A percentile compares a stretch with the other conserved stretches of the same genome.
These are phyloP conservation scores for Daldinia grandis DNA, from an alignment of 495 filamentous ascomycete genomes.

Conservation along the genomic window DNA sequence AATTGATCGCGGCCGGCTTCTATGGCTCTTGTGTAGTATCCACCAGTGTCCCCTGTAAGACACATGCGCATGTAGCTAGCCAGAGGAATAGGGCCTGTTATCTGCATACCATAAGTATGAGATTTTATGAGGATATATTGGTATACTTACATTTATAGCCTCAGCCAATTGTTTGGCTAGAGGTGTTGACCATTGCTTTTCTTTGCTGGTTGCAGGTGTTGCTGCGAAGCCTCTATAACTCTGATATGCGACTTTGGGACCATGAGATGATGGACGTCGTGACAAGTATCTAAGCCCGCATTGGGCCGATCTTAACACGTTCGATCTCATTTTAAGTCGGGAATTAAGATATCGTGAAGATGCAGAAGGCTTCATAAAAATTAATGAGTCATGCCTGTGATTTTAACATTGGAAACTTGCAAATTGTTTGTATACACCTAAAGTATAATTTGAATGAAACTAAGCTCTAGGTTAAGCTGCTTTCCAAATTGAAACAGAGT, in stretches of 20 bases:
- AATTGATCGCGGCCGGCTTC: slow-evolving; percentile 79
- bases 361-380: background rate
- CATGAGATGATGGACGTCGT: slow-evolving; percentile 20
- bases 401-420: background rate
- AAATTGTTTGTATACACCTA: background rate
- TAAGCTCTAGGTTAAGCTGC: slow-evolving; percentile 15
- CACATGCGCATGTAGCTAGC: slow-evolving; percentile 98
- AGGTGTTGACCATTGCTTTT: slow-evolving; percentile 83
- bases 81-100: slow-evolving; percentile 88
- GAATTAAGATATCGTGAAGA: slow-evolving; percentile 19
- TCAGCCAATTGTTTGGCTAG: slow-evolving; percentile 83
- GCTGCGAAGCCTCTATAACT: slow-evolving; percentile 36
- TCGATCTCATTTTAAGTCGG: slow-evolving; percentile 38
- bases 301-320: slow-evolving; percentile 29
- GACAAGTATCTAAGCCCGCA: slow-evolving; percentile 36
- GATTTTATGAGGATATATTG: background rate
- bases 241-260: slow-evolving; percentile 18
- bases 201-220: slow-evolving; percentile 54
- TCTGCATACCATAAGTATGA: slow-evolving; percentile 49
- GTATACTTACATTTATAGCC: slow-evolving; percentile 74
- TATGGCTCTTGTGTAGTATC: slow-evolving; percentile 86
- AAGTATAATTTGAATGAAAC: too few relatives aligned
- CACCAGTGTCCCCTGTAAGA: slow-evolving; percentile 86
- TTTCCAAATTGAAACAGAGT: background rate
- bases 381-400: background rate